phyloP scores from a whole-genome alignment of 257 asterid species.

The Solanum corneliomulleri region DNA sequence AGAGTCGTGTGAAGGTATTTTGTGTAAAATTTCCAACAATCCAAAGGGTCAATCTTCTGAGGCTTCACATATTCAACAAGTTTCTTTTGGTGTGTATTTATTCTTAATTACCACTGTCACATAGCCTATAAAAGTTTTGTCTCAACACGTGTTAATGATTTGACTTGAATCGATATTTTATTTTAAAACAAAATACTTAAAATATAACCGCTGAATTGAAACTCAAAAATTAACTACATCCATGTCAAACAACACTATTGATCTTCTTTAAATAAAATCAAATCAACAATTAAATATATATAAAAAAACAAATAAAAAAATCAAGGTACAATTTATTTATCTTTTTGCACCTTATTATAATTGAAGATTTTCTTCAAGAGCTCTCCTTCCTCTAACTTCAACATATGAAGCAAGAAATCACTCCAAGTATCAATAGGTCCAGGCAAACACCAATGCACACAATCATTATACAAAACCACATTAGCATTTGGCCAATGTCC shows the following conservation, averaged over 20 bases:
- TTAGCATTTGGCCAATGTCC: conserved; percentile 25
- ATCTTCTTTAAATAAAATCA: neutral
- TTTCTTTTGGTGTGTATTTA: no score
- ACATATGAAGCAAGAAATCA: conserved; percentile 36
- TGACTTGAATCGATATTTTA: neutral
- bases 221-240: neutral
- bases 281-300: neutral
- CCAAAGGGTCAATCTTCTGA: no score
- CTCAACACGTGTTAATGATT: accelerated
- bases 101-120: no score
- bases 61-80: no score
- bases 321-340: neutral
- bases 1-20: no score
- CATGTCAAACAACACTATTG: neutral
- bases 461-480: conserved; percentile 26
- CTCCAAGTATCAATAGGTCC: conserved; percentile 76
- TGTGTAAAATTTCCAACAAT: no score
- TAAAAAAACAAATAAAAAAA: neutral
- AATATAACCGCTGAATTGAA: no score
- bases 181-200: no score
- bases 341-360: neutral
- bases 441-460: conserved; percentile 39
- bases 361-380: conserved; percentile 14
- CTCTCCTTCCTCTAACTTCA: conserved; percentile 32
- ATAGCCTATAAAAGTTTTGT: no score